A percentile compares a stretch with the other conserved stretches of the same genome.
Conservation (phyloP, 768 basidiomycete genomes). For the Tephrocybe sp. region DNA sequence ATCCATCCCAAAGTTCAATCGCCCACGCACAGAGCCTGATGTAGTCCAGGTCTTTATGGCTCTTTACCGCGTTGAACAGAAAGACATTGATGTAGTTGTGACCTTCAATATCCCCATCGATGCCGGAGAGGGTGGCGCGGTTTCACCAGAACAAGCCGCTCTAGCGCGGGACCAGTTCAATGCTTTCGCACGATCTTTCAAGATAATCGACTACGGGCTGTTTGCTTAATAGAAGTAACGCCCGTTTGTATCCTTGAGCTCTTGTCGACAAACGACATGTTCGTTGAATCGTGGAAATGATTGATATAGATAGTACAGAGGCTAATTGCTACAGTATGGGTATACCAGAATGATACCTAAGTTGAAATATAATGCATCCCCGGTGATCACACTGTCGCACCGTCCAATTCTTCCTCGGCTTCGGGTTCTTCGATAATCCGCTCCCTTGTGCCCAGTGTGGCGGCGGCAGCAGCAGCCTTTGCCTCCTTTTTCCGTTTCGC, state of each 20-base stretch:
- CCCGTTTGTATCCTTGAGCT: no score
- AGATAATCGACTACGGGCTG: constrained; percentile 64
- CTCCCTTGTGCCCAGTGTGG: constrained; percentile 50
- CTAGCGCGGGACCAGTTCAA: constrained; percentile 49
- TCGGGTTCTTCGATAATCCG: constrained; percentile 75
- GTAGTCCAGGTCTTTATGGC: constrained; percentile 76
- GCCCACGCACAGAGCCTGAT: constrained; percentile 50
- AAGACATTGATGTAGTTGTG: constrained; percentile 78
- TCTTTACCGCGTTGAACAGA: constrained; percentile 71
- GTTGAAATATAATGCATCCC: not conserved
- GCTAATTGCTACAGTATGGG: constrained; percentile 11
- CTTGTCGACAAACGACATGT: no score
- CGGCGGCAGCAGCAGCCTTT: constrained; percentile 49
- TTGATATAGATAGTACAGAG: not conserved
- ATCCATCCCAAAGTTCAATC: constrained; percentile 74
- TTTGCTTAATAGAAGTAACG: constrained; percentile 72
- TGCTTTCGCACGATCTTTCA: constrained; percentile 53
- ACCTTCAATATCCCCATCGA: constrained; percentile 76
- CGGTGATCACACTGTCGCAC: constrained; percentile 20
- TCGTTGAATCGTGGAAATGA: no score
- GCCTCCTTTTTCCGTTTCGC: constrained; percentile 84
- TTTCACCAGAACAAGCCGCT: constrained; percentile 34
- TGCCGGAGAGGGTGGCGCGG: constrained; percentile 42
- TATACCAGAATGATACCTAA: constrained; percentile 3
- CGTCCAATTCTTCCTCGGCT: constrained; percentile 47